Evolutionary conservation across 768 basidiomycete genomes (phyloP), one percentile per base, ranked within the genome.

Genomic region (Podaxis sp.): DNA sequence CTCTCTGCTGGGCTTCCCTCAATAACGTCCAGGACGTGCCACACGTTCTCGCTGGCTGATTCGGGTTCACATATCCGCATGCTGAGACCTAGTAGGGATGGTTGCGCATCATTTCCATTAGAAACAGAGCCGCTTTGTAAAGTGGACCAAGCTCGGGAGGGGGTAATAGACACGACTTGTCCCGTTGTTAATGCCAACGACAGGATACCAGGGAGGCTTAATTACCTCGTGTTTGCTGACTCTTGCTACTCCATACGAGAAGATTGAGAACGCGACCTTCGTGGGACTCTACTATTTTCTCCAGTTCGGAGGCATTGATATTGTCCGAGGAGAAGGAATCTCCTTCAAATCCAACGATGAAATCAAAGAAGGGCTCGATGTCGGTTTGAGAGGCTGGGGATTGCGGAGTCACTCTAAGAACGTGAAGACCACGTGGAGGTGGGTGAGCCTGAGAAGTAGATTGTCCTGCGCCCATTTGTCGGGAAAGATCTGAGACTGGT

Each of bases 1-100:
- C 90, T 93, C 78, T 99, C 96, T 8, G 96, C 97, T 5, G 97
- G 97, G 65, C 90, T 93, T 22, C 95, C 96, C 74, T 99, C 96
- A 44, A 96, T 77, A 13, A 99, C 95, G 71, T 99, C 97, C 51
- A 99, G 81, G 44, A 99, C 95, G 75, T 99, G 97, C 96, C 97
- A 99, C 4, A 99, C 95, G 66, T 91, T 93, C 70, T 98, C 95
- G 20, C 93, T 79, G 15, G 96, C 91, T 56, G 85, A 81, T 68
- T 93, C 89, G 3, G 96, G 95, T 72, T 92, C 86, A 71, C 97
- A 99, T 71, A 98, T 84, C 22, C 96, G 86, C 86, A 99, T 89
- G 70, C 91, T 95, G 6, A 99, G 81, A 0, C 97, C 97, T 26
- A 99, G 82, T n/a, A 99, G 75, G 8, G 95, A 96, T 3, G 96